A percentile compares a stretch with the other conserved stretches of the same genome.
Conservation (phyloP, 768 basidiomycete genomes). For the Obba rivulosa region DNA sequence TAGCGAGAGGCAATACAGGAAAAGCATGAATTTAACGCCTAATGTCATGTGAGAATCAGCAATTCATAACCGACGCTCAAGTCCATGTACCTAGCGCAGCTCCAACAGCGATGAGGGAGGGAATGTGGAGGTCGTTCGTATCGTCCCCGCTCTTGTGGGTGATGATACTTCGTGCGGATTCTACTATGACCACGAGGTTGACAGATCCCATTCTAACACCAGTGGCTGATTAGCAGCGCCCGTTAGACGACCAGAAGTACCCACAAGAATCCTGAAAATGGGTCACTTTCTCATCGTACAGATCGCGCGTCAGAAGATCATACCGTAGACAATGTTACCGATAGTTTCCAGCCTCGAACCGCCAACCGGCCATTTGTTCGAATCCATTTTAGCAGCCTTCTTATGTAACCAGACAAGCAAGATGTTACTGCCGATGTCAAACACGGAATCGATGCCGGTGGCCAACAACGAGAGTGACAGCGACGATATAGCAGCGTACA, state of each 20-base stretch:
- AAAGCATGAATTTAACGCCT: constrained; percentile 84
- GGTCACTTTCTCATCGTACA: background rate
- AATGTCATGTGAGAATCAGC: constrained; percentile 1
- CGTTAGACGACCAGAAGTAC: constrained; percentile 3
- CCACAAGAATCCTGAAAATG: constrained; percentile 43
- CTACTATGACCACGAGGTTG: constrained; percentile 87
- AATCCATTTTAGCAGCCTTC: constrained; percentile 65
- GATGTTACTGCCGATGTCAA: constrained; percentile 79
- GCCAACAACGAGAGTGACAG: constrained; percentile 82
- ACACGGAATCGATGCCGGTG: constrained; percentile 84
- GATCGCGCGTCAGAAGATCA: constrained; percentile 7
- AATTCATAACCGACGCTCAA: background rate
- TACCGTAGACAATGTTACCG: constrained; percentile 83
- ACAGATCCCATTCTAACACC: constrained; percentile 77
- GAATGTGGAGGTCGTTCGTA: constrained; percentile 65
- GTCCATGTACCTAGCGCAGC: constrained; percentile 64
- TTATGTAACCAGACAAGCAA: constrained; percentile 77
- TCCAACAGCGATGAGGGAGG: constrained; percentile 78
- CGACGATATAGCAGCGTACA: constrained; percentile 89
- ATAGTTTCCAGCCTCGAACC: constrained; percentile 88
- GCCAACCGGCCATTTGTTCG: constrained; percentile 88
- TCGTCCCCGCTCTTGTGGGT: constrained; percentile 47
- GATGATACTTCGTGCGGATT: constrained; percentile 71
- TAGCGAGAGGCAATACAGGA: constrained; percentile 80
- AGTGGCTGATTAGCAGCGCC: background rate